Evolutionary conservation across 805 yeast species (phyloP).

Genomic region (Lachancea meyersii): DNA sequence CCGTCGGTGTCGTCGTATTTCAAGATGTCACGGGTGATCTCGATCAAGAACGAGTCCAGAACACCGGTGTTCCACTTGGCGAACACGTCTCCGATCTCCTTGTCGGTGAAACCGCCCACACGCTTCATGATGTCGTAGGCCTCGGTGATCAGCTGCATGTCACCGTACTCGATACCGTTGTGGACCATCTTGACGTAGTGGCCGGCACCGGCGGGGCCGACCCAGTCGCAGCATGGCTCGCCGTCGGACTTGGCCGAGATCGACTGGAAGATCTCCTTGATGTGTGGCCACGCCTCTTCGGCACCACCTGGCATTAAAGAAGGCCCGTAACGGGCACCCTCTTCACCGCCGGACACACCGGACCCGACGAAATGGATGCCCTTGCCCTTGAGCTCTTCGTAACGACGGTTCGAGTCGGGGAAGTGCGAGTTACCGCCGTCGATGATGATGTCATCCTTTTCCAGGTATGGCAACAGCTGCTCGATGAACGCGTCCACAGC

Average conservation of each 20-base stretch:
- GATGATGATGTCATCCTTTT: conserved; percentile 94
- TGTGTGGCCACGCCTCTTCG: conserved; percentile 97
- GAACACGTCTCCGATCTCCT: conserved; percentile 91
- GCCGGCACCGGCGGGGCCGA: conserved; percentile 98
- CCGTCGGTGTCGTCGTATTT: conserved; percentile 86
- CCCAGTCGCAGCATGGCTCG: conserved; percentile 99
- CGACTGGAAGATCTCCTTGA: conserved; percentile 92
- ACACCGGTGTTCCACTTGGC: conserved; percentile 95
- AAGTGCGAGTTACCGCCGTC: conserved; percentile 99
- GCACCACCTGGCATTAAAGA: conserved; percentile 99
- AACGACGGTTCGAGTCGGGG: conserved; percentile 98
- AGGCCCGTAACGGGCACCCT: conserved; percentile 99
- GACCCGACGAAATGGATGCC: conserved; percentile 94
- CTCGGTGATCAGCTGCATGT: conserved; percentile 98
- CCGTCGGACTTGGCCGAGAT: conserved; percentile 95
- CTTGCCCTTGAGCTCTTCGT: conserved; percentile 75
- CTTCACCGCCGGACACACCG: conserved; percentile 99
- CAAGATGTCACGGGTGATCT: conserved; percentile 92
- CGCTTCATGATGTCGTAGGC: conserved; percentile 95
- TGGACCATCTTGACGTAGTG: conserved; percentile 99
- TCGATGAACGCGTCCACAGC: conserved; percentile 91
- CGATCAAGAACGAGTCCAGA: conserved; percentile 92
- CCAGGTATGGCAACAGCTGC: conserved; percentile 84
- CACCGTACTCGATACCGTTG: conserved; percentile 99
- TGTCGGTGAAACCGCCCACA: conserved; percentile 81